These are phyloP conservation scores for Pisolithus sp. DNA, from an alignment of 768 basidiomycete species.

Conservation along the genomic window DNA sequence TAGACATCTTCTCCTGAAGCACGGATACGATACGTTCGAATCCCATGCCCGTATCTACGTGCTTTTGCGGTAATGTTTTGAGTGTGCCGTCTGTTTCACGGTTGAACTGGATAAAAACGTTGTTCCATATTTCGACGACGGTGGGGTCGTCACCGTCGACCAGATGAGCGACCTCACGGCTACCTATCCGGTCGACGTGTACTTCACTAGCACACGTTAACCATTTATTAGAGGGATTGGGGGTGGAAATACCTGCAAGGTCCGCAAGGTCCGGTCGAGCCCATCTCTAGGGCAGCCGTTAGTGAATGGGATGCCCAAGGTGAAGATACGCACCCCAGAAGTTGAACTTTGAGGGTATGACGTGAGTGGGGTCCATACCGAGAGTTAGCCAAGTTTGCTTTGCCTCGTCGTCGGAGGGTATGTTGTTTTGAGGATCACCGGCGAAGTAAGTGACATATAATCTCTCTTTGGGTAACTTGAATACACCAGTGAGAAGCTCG, in stretches of 20 bases:
- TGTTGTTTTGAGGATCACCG: slow-evolving; percentile 77
- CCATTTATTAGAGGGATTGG: not conserved
- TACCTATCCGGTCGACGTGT: slow-evolving; percentile 96
- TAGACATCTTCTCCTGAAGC: slow-evolving; percentile 85
- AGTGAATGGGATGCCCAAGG: not conserved
- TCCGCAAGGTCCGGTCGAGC: slow-evolving; percentile 94
- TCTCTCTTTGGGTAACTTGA: slow-evolving; percentile 80
- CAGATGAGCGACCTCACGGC: slow-evolving; percentile 86
- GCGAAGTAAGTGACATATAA: slow-evolving; percentile 98
- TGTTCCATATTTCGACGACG: slow-evolving; percentile 99
- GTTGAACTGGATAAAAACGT: slow-evolving; percentile 99
- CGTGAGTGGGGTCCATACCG: slow-evolving; percentile 84
- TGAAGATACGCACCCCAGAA: slow-evolving; percentile 78
- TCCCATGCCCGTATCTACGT: slow-evolving; percentile 99
- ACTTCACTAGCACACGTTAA: slow-evolving; percentile 60
- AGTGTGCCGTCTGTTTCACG: slow-evolving; percentile 86
- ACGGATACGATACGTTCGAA: slow-evolving; percentile 96
- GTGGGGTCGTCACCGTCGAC: slow-evolving; percentile 97
- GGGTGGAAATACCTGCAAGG: slow-evolving; percentile 67
- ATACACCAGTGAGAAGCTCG: slow-evolving; percentile 89
- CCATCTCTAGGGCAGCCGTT: slow-evolving; percentile 73
- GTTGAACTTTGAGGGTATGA: slow-evolving; percentile 94
- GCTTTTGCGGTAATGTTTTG: slow-evolving; percentile 77
- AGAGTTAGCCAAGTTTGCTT: slow-evolving; percentile 82
- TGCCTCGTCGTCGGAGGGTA: slow-evolving; percentile 87